Evolutionary conservation across 2,329 filamentous ascomycete species (phyloP), one percentile per base, ranked within the genome.

Genomic region (Phaeosphaeriaceae sp.): DNA sequence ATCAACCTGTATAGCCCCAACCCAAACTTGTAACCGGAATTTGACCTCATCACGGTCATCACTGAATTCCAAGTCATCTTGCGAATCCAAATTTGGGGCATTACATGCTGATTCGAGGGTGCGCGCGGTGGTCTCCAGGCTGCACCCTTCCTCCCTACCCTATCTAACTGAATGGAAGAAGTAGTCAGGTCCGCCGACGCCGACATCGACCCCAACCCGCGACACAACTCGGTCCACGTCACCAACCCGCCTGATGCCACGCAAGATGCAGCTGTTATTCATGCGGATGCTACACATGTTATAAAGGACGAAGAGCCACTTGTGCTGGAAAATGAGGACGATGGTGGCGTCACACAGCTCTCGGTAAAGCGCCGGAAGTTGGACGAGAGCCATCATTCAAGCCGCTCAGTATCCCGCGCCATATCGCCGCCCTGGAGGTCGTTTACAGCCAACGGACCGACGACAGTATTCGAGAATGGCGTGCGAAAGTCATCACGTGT

Each of bases 391-490:
- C 66, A 67, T 13, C 63, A 26, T 26, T 26, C 64, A 39, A 61
- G 65, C 41, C 70, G 68, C 43, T 70, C 72, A 4, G 57, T 64
- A 55, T 71, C 78, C 54, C 73, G 78, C 75, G 76, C 78, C 44
- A 80, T 82, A 52, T 97, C 93, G 56, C 94, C 94, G 58, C 94
- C 94, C 17, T 99, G 94, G 94, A 97, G 94, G 78, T 90, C 86
- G 66, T 83, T 89, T 55, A 83, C 83, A 50, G 90, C 89, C 33
- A 89, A 96, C 21, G 94, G 94, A 0, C 94, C 94, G 17, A 94
- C 93, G 3, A 88, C 89, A 0, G 92, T 95, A 70, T 83, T 88
- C 37, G 79, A 84, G 68, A 81, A 83, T 67, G 85, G 85, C 32
- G 79, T 79, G 58, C 77, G 85, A 51, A 84, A 83, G 70, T 87